Base-by-base conservation (phyloP, 306 rosid genomes). In the Corylus avellana region DNA sequence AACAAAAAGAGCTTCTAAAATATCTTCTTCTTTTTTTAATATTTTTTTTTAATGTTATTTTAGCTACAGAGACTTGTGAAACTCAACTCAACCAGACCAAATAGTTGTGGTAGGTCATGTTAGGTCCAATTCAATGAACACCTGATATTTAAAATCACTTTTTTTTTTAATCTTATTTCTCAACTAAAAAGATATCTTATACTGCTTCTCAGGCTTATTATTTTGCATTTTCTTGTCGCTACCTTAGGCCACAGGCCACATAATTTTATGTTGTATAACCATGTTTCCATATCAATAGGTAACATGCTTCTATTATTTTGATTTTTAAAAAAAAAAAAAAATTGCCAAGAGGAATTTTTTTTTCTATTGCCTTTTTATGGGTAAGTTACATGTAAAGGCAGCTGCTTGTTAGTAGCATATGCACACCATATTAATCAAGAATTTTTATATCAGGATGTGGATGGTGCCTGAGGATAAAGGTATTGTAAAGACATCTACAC, bases 391-490 rank as follows among this genome's bases (percentile, higher is more conserved):
- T 80, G 75, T 84, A 56, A 35, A 55, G 32, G 56, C 29, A 81
- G 70, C 79, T 62, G 53, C 49, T 75, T 9, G 20, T 77, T 59
- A 72, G 74, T 59, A 72, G 74, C 32, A 59, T 37, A 72, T 56
- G 61, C 72, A n/a, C 46, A 48, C 35, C 46, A 71, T 56, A 78
- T 71, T 80, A 76, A 78, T 74, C 67, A 59, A 62, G 27, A 35
- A 72, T 22, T 59, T 73, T 71, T 81, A 73, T 67, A 51, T 77
- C 97, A 94, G 97, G 93, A 87, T 92, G 85, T 88, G 90, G 93
- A 85, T 75, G 51, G 59, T 87, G 79, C 88, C 92, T 61, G 91
- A 86, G 79, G 80, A 80, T 82, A 81, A 73, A 75, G 88, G 82
- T 70, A 75, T 82, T 74, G 72, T 88, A 78, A 83, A 85, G 84